Conservation (phyloP, 2,329 filamentous ascomycete species). For the Colletotrichum tropicale region DNA sequence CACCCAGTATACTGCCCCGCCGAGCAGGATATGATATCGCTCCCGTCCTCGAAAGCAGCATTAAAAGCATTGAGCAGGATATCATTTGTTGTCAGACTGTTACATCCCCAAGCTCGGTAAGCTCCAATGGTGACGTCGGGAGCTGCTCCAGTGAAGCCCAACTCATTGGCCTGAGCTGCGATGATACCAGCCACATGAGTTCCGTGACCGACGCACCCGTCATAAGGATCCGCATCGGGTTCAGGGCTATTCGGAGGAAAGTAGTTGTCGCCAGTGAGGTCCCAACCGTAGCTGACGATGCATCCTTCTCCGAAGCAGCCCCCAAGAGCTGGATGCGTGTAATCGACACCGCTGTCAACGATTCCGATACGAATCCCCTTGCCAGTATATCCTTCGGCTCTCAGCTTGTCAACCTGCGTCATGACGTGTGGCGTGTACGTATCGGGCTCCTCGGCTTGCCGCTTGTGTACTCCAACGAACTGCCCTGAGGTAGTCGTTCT, state of each 20-base stretch:
- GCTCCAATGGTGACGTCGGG: constrained; percentile 44
- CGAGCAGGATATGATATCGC: constrained; percentile 34
- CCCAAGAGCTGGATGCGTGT: constrained; percentile 54
- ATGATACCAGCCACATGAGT: constrained; percentile 48
- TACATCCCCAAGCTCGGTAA: constrained; percentile 42
- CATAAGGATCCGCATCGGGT: constrained; percentile 44
- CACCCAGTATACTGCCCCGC: constrained; percentile 28
- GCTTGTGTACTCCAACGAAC: neutral
- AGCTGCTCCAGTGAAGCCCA: constrained; percentile 43
- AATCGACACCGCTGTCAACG: constrained; percentile 48
- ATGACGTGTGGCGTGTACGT: constrained; percentile 28
- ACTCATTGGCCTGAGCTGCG: constrained; percentile 41
- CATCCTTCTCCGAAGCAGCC: constrained; percentile 55
- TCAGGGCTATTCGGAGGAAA: constrained; percentile 26
- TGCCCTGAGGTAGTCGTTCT: neutral
- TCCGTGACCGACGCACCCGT: constrained; percentile 36
- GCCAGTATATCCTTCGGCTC: constrained; percentile 45
- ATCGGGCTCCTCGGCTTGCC: neutral
- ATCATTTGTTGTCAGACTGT: constrained; percentile 37
- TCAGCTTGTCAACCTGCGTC: constrained; percentile 41
- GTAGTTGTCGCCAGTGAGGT: constrained; percentile 48
- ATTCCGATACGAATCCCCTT: constrained; percentile 47
- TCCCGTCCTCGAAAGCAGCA: constrained; percentile 44
- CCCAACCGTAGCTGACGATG: constrained; percentile 50
- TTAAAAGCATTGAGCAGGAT: constrained; percentile 45